Evolutionary conservation across 2,329 filamentous ascomycete species (phyloP).

Genomic region (Basipetospora chlamydospora): DNA sequence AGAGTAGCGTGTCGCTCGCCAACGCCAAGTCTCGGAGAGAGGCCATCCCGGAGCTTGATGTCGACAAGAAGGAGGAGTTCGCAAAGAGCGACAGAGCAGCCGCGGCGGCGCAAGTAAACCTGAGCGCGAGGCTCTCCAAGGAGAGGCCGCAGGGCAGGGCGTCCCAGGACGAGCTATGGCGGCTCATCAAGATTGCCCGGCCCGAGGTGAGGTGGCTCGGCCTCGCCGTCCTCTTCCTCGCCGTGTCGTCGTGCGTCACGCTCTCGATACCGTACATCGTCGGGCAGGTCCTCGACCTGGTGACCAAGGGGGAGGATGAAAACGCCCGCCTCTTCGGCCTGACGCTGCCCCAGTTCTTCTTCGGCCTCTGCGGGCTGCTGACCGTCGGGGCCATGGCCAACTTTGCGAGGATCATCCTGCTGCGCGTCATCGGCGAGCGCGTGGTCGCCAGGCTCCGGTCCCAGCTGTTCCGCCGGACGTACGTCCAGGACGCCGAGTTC

Average conservation of each 20-base stretch:
- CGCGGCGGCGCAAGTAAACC: constrained; percentile 76
- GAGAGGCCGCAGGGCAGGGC: constrained; percentile 47
- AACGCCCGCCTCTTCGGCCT: constrained; percentile 67
- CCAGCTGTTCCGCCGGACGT: constrained; percentile 79
- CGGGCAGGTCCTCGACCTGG: constrained; percentile 85
- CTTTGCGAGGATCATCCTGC: constrained; percentile 83
- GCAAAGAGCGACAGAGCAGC: constrained; percentile 69
- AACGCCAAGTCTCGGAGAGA: too few relatives aligned
- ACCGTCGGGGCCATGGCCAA: constrained; percentile 78
- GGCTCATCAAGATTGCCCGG: constrained; percentile 75
- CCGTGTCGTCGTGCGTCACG: constrained; percentile 82
- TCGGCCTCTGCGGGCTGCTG: constrained; percentile 60
- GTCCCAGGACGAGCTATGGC: constrained; percentile 64
- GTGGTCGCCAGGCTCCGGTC: constrained; percentile 84
- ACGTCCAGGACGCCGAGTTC: constrained; percentile 96
- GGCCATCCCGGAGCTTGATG: too few relatives aligned
- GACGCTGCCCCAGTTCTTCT: constrained; percentile 76
- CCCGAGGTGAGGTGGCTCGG: constrained; percentile 69
- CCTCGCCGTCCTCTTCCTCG: constrained; percentile 67
- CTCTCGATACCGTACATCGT: constrained; percentile 97
- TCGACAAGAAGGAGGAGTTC: constrained; percentile 28
- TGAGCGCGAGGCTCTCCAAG: constrained; percentile 76
- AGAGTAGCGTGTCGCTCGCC: too few relatives aligned
- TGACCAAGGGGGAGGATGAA: constrained; percentile 56
- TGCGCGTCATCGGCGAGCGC: constrained; percentile 86